phyloP scores from a whole-genome alignment of 495 filamentous ascomycete genomes.

The Neurospora sp. region DNA sequence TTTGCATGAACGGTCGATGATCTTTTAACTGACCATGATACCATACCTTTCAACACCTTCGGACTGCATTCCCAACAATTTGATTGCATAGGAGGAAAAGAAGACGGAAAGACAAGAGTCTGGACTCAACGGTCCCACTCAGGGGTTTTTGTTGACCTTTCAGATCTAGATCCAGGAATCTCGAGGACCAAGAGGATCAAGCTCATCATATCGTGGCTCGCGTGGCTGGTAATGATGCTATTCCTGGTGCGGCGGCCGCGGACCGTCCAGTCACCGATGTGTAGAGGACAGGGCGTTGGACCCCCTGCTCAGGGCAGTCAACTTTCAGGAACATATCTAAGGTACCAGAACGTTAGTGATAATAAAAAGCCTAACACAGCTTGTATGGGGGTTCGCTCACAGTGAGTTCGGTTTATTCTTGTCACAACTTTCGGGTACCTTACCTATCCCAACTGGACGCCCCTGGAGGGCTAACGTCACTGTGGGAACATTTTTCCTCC shows the following conservation, averaged over 20 bases:
- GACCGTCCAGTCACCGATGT: not conserved
- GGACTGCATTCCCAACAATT: not conserved
- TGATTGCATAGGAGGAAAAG: not conserved
- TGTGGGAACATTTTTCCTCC: not conserved
- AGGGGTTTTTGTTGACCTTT: not conserved
- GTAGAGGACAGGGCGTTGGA: not conserved
- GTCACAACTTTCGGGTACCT: not conserved
- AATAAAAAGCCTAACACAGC: too few relatives aligned
- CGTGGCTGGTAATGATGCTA: not conserved
- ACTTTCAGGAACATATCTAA: not conserved
- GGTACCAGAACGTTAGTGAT: too few relatives aligned
- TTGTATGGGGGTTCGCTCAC: too few relatives aligned
- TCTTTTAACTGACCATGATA: not conserved
- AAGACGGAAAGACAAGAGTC: not conserved
- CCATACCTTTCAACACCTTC: not conserved
- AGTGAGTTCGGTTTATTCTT: too few relatives aligned
- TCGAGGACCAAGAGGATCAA: not conserved
- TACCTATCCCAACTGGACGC: not conserved
- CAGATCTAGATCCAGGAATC: not conserved
- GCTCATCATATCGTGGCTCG: too few relatives aligned
- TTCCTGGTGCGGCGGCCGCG: not conserved
- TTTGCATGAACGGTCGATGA: not conserved
- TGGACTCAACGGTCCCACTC: not conserved
- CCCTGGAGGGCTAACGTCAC: not conserved
- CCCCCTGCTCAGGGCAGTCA: not conserved